Percentiles rank a stretch among this genome's conserved stretches.
These are phyloP conservation scores for Cyclocybe aegerita DNA, from an alignment of 768 basidiomycete species.

Conservation along the genomic window DNA sequence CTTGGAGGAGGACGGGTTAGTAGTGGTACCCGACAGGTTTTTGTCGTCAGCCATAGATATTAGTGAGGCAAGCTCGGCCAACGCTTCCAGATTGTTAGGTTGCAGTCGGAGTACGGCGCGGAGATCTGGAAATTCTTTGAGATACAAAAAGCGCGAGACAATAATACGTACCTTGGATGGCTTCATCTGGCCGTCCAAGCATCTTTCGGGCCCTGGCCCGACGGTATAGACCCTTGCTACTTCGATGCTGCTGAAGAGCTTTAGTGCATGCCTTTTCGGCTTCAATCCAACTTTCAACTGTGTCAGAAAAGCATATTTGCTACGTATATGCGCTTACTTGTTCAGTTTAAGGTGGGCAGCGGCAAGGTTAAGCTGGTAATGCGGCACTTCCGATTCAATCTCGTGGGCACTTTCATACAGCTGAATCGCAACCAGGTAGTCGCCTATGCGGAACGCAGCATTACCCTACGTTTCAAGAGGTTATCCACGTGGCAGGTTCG, in stretches of 20 bases:
- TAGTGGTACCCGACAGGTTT: constrained; percentile 10
- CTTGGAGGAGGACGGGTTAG: constrained; percentile 24
- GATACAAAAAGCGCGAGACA: background rate
- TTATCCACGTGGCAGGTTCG: background rate
- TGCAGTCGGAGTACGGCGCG: constrained; percentile 61
- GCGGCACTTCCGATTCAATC: constrained; percentile 71
- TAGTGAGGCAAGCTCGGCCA: constrained; percentile 51
- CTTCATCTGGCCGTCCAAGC: constrained; percentile 54
- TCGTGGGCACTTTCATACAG: constrained; percentile 59
- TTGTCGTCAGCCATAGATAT: constrained; percentile 23
- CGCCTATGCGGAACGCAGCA: constrained; percentile 61
- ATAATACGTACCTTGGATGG: constrained; percentile 49
- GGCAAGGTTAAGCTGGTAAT: constrained; percentile 76
- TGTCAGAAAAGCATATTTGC: constrained; percentile 3
- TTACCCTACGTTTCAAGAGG: constrained; percentile 52
- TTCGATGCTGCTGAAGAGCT: constrained; percentile 63
- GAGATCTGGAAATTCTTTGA: constrained; percentile 42
- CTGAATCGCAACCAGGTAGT: constrained; percentile 52
- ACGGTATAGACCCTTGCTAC: constrained; percentile 69
- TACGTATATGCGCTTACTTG: constrained; percentile 46
- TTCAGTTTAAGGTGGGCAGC: constrained; percentile 70
- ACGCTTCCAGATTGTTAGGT: constrained; percentile 62
- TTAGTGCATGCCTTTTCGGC: constrained; percentile 71
- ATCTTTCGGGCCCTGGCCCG: constrained; percentile 67
- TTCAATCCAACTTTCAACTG: constrained; percentile 56